A percentile compares a stretch with the other conserved stretches of the same genome.
Conservation (phyloP, 1,139 yeast species). For the Geotrichum macrosporum region DNA sequence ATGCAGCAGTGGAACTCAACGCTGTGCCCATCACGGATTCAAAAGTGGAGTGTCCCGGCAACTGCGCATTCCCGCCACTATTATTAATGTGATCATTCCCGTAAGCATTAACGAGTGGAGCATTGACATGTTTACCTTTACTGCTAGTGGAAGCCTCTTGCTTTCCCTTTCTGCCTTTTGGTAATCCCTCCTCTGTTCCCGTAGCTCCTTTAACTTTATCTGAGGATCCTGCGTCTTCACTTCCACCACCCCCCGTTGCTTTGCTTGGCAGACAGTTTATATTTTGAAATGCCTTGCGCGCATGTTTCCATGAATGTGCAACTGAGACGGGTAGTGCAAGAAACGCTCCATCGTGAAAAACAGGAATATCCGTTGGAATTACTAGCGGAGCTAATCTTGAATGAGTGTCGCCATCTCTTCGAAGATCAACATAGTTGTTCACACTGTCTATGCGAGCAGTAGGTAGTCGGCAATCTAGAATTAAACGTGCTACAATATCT, state of each 20-base stretch:
- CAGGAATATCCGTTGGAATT: constrained; percentile 2
- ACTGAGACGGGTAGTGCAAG: constrained; percentile 3
- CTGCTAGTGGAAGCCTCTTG: too few species aligned
- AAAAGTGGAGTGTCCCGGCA: neutral
- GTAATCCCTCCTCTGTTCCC: too few species aligned
- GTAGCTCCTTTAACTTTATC: too few species aligned
- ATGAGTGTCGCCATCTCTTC: neutral
- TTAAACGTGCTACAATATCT: constrained; percentile 42
- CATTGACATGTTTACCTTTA: too few species aligned
- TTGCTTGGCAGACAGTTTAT: too few species aligned
- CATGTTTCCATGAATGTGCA: neutral
- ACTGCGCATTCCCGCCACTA: too few species aligned
- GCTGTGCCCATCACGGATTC: constrained; percentile 1
- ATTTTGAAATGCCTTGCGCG: neutral
- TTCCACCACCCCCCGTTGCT: neutral
- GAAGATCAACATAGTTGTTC: constrained; percentile 2
- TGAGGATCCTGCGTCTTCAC: too few species aligned
- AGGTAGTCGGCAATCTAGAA: constrained; percentile 45
- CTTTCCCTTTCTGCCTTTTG: too few species aligned
- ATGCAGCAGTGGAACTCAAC: neutral
- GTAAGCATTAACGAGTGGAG: too few species aligned
- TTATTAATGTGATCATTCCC: too few species aligned
- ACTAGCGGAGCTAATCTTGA: neutral
- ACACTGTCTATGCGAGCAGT: constrained; percentile 45
- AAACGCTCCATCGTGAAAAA: neutral